These are phyloP conservation scores for Aspergillus avenaceus DNA, from an alignment of 495 filamentous ascomycete genomes.

Conservation along the genomic window DNA sequence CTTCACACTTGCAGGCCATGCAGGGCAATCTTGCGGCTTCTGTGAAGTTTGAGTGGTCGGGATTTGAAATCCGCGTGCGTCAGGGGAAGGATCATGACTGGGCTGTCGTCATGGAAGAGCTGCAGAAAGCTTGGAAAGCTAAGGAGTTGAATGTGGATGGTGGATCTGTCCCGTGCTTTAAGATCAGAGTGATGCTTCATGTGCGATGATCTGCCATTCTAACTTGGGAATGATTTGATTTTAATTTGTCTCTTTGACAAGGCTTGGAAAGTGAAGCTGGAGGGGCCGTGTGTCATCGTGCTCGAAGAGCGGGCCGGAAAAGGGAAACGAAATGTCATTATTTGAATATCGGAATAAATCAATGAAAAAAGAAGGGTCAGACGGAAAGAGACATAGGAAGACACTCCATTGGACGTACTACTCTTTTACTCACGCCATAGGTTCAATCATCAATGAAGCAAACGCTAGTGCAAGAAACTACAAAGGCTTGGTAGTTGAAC, in stretches of 20 bases:
- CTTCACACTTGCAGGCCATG: neutral
- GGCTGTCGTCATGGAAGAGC: neutral
- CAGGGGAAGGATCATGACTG: constrained; percentile 3
- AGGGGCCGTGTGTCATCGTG: neutral
- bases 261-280: neutral
- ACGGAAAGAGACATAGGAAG: neutral
- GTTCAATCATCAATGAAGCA: neutral
- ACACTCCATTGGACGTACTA: neutral
- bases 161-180: neutral
- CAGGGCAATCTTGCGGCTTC: constrained; percentile 1
- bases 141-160: neutral
- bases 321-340: too few species aligned
- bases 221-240: too few species aligned
- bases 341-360: neutral
- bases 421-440: neutral
- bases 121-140: constrained; percentile 10
- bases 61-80: constrained; percentile 7
- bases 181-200: constrained; percentile 6
- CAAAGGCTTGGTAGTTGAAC: neutral
- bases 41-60: constrained; percentile 8
- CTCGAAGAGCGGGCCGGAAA: too few species aligned
- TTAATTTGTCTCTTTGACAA: neutral
- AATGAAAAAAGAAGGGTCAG: neutral
- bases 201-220: neutral
- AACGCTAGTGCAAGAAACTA: neutral